These are phyloP conservation scores for Haplographium delicatum DNA, from an alignment of 495 filamentous ascomycete species.

Conservation along the genomic window DNA sequence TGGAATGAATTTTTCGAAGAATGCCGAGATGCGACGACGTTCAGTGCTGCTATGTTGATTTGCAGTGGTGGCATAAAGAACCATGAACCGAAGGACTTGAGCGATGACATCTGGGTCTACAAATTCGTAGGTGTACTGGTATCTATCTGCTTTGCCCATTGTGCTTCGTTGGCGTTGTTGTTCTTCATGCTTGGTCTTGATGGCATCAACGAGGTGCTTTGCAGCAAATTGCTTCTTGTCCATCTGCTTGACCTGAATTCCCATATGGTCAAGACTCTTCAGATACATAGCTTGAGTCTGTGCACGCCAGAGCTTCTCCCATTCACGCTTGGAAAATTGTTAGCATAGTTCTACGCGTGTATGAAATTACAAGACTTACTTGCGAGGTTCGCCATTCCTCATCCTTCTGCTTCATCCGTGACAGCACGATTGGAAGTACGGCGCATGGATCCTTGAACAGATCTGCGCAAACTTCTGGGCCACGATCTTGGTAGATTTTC, in stretches of 20 bases:
- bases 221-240: slow-evolving; percentile 88
- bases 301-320: slow-evolving; percentile 97
- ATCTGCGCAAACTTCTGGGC: slow-evolving; percentile 72
- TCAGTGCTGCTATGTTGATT: slow-evolving; percentile 64
- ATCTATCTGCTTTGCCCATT: slow-evolving; percentile 52
- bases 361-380: slow-evolving; percentile 37
- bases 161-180: slow-evolving; percentile 61
- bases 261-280: slow-evolving; percentile 93
- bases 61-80: slow-evolving; percentile 66
- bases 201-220: slow-evolving; percentile 79
- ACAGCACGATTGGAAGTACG: slow-evolving; percentile 81
- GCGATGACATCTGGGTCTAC: slow-evolving; percentile 72
- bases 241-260: slow-evolving; percentile 70
- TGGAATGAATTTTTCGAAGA: slow-evolving; percentile 84
- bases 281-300: slow-evolving; percentile 91
- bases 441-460: slow-evolving; percentile 76
- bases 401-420: slow-evolving; percentile 83
- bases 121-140: slow-evolving; percentile 71
- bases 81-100: slow-evolving; percentile 74
- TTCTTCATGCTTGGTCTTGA: slow-evolving; percentile 84
- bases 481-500: slow-evolving; percentile 95
- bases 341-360: neutral
- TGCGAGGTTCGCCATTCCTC: slow-evolving; percentile 91
- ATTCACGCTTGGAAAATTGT: slow-evolving; percentile 61
- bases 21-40: slow-evolving; percentile 67